Evolutionary conservation across 306 rosid genomes (phyloP).

Genomic region (Abrus precatorius): DNA sequence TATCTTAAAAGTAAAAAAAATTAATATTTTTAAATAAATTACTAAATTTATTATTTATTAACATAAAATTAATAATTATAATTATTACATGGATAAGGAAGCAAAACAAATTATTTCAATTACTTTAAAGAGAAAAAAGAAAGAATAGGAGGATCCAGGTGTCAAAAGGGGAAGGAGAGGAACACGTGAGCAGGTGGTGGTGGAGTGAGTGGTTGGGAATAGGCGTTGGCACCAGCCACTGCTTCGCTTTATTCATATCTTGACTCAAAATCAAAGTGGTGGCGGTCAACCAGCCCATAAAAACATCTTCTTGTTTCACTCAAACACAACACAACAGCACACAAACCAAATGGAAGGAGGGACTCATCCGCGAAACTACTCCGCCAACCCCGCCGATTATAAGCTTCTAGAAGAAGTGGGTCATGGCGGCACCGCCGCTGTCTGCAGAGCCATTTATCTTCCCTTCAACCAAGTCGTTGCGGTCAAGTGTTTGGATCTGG

Average conservation of each 20-base stretch:
- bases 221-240: no score
- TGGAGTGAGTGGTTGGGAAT: no score
- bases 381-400: constrained; percentile 68
- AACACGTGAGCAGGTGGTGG: background rate
- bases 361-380: constrained; percentile 24
- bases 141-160: background rate
- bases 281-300: background rate
- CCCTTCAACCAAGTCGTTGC: constrained; percentile 82
- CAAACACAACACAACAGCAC: no score
- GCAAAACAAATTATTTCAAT: no score
- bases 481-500: constrained; percentile 87
- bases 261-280: background rate
- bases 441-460: constrained; percentile 77
- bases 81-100: no score
- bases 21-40: no score
- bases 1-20: no score
- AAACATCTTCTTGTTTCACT: background rate
- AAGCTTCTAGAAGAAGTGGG: constrained; percentile 89
- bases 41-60: no score
- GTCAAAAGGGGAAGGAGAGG: background rate
- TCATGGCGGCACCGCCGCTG: constrained; percentile 85
- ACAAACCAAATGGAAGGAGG: background rate
- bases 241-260: background rate
- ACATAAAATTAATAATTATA: no score
- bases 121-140: no score